Conservation (phyloP, 495 filamentous ascomycete genomes). For the Viridothelium virens region DNA sequence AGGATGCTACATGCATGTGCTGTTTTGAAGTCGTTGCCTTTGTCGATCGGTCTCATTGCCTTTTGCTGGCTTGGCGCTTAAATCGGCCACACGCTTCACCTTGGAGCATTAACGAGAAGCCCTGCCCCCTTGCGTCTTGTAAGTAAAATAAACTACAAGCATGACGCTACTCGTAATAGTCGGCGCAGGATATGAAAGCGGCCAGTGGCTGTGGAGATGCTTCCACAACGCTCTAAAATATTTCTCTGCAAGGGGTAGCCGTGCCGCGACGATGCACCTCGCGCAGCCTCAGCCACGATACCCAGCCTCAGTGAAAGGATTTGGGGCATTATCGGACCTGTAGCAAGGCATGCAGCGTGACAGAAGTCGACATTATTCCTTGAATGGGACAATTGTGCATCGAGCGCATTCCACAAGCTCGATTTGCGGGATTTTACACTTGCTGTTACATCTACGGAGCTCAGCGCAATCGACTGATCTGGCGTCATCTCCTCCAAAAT, state of each 20-base stretch:
- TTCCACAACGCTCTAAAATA: background rate
- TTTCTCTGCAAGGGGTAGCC: background rate
- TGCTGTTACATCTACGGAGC: too few relatives aligned
- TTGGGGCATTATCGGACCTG: slow-evolving; percentile 3
- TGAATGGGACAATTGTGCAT: slow-evolving; percentile 1
- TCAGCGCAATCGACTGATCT: too few relatives aligned
- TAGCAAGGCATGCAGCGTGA: background rate
- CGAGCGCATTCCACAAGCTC: background rate
- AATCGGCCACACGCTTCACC: background rate
- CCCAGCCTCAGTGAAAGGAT: slow-evolving; percentile 9
- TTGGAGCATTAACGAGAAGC: background rate
- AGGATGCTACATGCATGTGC: background rate
- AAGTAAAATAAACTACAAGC: slow-evolving; percentile 4
- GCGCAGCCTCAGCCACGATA: background rate
- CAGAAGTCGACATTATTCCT: background rate
- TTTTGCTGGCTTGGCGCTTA: background rate
- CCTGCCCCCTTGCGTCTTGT: slow-evolving; percentile 8
- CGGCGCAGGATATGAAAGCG: background rate
- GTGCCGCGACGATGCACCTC: background rate
- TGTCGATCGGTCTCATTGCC: background rate
- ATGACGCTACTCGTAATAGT: background rate
- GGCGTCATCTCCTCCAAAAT: background rate
- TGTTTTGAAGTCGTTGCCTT: slow-evolving; percentile 3
- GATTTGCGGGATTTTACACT: slow-evolving; percentile 4
- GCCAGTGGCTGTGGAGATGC: background rate